Base-by-base conservation (phyloP, 257 asterid genomes). In the Solanum paucissectum region DNA sequence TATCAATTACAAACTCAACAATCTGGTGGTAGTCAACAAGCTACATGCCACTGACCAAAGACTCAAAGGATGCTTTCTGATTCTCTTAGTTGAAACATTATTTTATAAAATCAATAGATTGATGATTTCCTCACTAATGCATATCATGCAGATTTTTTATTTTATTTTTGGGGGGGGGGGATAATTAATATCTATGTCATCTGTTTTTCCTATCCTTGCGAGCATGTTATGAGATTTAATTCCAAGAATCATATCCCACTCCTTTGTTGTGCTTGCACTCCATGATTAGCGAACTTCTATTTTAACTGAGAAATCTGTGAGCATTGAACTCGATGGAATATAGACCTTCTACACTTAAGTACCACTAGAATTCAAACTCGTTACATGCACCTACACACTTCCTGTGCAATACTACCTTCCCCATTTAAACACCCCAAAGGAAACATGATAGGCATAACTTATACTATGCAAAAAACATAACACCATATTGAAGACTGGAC, bases 401-500 rank as follows among this genome's bases (percentile, higher is more conserved):
- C 42, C 38, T 20, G 25, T 18, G 83, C 33, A 6, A 12, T 44
- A 79, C 64, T 46, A 46, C 18, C 10, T 46, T 81, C 5, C 25
- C 27, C 85, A 29, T 9, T 46, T 33, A 29, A 81, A 81, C 12
- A 2, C 85, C 85, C 84, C 68, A 29, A 81, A 33, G 42, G 38
- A 16, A 81, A 46, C 42, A 81, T 81, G 27, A 81, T 81, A 44
- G 52, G 20, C 85, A 29, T 3, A 29, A 81, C 85, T 44, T 81
- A 27, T 27, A 40, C 85, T 27, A 29, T 9, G 40, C 27, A 29
- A 27, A 81, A 46, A 81, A 81, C 18, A 81, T 9, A 46, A 29
- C 9, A 88, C 13, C 16, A 16, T 79, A 79, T 81, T 46, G 85
- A 81, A 62, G 58, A 46, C 27, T 10, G 40, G 68, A 96, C 98